These are phyloP conservation scores for Oryza glumipatula DNA, from an alignment of 176 grass and related monocot species.

Conservation along the genomic window DNA sequence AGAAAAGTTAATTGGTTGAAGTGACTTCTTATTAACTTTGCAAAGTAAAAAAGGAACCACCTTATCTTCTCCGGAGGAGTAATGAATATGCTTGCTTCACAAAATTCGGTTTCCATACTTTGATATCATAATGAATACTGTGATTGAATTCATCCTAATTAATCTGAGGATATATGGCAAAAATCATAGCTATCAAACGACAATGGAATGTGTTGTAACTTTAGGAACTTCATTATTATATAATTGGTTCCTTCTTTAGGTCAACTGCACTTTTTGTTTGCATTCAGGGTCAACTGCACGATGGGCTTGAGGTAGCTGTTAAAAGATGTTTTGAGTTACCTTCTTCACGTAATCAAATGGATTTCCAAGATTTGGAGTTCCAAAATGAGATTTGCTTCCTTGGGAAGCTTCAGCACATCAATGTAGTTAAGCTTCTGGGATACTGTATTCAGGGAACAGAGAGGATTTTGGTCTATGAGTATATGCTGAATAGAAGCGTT, in stretches of 20 bases:
- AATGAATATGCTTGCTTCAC: not conserved
- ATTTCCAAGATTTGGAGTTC: slow-evolving; percentile 23
- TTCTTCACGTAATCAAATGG: slow-evolving; percentile 9
- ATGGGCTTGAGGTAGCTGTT: slow-evolving; percentile 27
- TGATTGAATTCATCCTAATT: slow-evolving; percentile 2
- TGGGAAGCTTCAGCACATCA: slow-evolving; percentile 40
- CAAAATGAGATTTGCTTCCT: slow-evolving; percentile 23
- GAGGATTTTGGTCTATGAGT: slow-evolving; percentile 50
- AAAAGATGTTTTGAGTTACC: slow-evolving; percentile 39
- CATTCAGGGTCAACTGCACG: slow-evolving; percentile 35
- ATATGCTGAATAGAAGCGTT: slow-evolving; percentile 42
- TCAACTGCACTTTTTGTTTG: slow-evolving; percentile 8
- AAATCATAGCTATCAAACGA: not conserved
- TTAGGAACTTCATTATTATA: not conserved
- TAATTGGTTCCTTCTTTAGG: not conserved
- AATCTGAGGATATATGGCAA: not conserved
- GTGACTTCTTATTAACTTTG: too few relatives aligned
- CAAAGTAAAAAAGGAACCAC: too few relatives aligned
- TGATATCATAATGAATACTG: too few relatives aligned
- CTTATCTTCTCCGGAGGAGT: too few relatives aligned
- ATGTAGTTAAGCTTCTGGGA: slow-evolving; percentile 44
- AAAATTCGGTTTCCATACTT: too few relatives aligned
- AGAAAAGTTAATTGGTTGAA: too few relatives aligned
- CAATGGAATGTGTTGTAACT: not conserved
- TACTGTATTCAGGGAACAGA: slow-evolving; percentile 24